phyloP scores from a whole-genome alignment of 2,329 filamentous ascomycete genomes.

The Ceratocystis cacaofunesta region DNA sequence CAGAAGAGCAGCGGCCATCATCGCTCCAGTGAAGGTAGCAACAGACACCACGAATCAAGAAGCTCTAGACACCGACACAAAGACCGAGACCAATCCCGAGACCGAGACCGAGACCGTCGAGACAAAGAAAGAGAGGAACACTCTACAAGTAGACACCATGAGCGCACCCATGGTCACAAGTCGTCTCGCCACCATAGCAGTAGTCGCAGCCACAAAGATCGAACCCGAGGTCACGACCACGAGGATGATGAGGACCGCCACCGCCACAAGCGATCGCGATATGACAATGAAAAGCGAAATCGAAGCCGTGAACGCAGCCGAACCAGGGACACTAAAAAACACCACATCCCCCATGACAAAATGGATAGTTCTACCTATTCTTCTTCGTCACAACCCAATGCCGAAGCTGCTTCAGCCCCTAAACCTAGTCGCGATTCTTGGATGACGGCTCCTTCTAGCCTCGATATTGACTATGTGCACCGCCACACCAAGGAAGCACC shows the following conservation, averaged over 20 bases:
- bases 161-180: conserved; percentile 28
- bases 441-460: conserved; percentile 78
- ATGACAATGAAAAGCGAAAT: neutral
- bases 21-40: conserved; percentile 16
- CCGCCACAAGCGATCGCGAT: conserved; percentile 18
- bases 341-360: neutral
- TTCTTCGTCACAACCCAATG: neutral
- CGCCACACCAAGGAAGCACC: conserved; percentile 40
- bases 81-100: neutral
- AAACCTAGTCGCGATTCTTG: conserved; percentile 54
- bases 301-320: neutral
- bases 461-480: conserved; percentile 74
- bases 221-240: conserved; percentile 5
- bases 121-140: conserved; percentile 18
- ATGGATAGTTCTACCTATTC: neutral
- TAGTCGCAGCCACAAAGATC: neutral
- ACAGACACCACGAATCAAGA: neutral
- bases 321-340: neutral
- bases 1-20: neutral
- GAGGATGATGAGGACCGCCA: conserved; percentile 26
- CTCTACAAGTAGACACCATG: conserved; percentile 23
- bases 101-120: conserved; percentile 1
- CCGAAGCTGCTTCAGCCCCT: conserved; percentile 27
- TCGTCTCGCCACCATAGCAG: neutral
- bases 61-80: conserved; percentile 21